Percentiles rank a stretch among this genome's conserved stretches.
phyloP scores from a whole-genome alignment of 2,329 filamentous ascomycete species.

The Metarhizium anisopliae region DNA sequence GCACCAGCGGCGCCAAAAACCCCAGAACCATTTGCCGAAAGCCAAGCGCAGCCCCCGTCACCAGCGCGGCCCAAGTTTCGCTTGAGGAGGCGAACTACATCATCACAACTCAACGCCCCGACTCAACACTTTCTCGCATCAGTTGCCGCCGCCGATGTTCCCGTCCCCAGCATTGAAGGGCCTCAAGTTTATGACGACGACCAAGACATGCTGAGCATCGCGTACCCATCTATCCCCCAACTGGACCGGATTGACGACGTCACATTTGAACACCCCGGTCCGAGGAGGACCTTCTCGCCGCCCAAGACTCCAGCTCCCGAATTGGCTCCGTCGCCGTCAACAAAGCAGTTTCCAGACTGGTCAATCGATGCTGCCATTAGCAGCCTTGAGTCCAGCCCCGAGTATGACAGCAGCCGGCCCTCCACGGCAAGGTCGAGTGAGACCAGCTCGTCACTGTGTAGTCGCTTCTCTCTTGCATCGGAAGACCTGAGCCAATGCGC shows the following conservation, averaged over 20 bases:
- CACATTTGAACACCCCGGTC: constrained; percentile 21
- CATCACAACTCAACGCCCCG: constrained; percentile 43
- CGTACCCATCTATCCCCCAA: constrained; percentile 23
- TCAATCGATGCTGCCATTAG: constrained; percentile 48
- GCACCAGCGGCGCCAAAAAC: constrained; percentile 35
- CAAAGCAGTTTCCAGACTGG: constrained; percentile 47
- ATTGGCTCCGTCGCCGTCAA: constrained; percentile 32
- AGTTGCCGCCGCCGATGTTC: constrained; percentile 55
- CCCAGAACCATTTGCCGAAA: constrained; percentile 38
- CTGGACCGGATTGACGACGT: constrained; percentile 24
- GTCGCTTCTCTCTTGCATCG: constrained; percentile 45
- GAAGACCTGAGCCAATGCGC: constrained; percentile 44
- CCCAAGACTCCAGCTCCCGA: constrained; percentile 51
- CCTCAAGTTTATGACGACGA: constrained; percentile 34
- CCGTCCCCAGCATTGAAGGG: constrained; percentile 56
- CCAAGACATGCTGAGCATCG: constrained; percentile 29
- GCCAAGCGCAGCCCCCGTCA: constrained; percentile 32
- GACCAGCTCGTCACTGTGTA: constrained; percentile 48
- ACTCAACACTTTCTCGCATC: constrained; percentile 60
- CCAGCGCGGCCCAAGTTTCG: constrained; percentile 45
- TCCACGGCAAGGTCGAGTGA: constrained; percentile 52
- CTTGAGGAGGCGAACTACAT: constrained; percentile 44
- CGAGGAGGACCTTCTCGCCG: constrained; percentile 37
- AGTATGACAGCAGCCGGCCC: constrained; percentile 50
- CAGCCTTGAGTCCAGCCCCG: constrained; percentile 49